These are phyloP conservation scores for Bathelium albidoporum DNA, from an alignment of 495 filamentous ascomycete species.

Conservation along the genomic window DNA sequence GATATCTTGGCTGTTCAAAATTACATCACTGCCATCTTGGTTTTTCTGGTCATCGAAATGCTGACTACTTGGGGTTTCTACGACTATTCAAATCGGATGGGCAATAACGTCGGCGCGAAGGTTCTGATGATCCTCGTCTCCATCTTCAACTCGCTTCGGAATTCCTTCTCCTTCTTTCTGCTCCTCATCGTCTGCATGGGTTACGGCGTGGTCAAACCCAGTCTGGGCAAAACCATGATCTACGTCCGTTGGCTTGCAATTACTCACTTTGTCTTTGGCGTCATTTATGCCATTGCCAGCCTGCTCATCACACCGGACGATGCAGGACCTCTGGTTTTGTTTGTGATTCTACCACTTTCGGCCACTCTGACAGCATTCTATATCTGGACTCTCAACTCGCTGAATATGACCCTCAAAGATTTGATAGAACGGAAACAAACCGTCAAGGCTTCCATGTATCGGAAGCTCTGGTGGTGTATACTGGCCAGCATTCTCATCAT, in stretches of 20 bases:
- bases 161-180: conserved; percentile 97
- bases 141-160: conserved; percentile 82
- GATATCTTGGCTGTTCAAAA: conserved; percentile 99
- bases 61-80: conserved; percentile 98
- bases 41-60: conserved; percentile 92
- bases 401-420: conserved; percentile 92
- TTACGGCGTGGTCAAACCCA: conserved; percentile 94
- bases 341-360: conserved; percentile 88
- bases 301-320: conserved; percentile 76
- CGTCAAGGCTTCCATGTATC: conserved; percentile 91
- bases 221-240: conserved; percentile 87
- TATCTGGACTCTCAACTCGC: conserved; percentile 94
- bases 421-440: conserved; percentile 86
- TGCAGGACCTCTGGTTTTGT: conserved; percentile 80
- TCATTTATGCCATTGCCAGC: conserved; percentile 85
- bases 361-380: conserved; percentile 95
- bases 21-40: conserved; percentile 94
- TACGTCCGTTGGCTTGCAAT: conserved; percentile 86
- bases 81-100: conserved; percentile 85
- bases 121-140: conserved; percentile 81
- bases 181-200: conserved; percentile 99
- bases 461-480: conserved; percentile 98
- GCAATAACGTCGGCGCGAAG: conserved; percentile 71
- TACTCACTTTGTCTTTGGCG: conserved; percentile 86
- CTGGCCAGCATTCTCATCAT: conserved; percentile 85